Base-by-base conservation (phyloP, 2,329 filamentous ascomycete genomes). In the Penicillium sclerotigenum region DNA sequence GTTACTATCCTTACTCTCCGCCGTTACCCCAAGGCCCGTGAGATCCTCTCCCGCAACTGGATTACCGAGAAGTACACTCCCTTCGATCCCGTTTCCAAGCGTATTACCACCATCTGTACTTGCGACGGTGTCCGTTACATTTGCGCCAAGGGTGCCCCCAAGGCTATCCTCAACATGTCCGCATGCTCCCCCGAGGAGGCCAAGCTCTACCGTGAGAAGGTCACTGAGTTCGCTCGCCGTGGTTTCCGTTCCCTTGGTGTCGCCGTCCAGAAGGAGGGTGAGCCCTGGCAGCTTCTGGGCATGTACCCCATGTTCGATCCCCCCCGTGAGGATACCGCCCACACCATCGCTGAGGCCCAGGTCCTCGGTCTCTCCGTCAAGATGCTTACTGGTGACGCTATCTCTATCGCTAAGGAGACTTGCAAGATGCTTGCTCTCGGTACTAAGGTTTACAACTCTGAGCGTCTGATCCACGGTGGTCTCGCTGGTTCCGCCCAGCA, bases 261-360 rank as follows among this genome's bases (percentile, higher is more conserved):
- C 62, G 87, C 87, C 47, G 87, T 87, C 75, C 87, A 89, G 81
- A 88, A 89, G 80, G 88, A 88, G 75, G 82, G 89, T 67, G 86
- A 85, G 73, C 83, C 81, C 70, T 89, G 87, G 88, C 81, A 87
- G 68, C 80, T 91, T 59, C 83, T 90, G 58, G 87, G 87, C 74
- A 86, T 90, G 79, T 81, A 90, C 73, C 88, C 87, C 69, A 89
- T 90, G 85, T 90, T 90, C 78, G 87, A 90, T 73, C 87, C 87
- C 70, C 87, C 87, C 59, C 87, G 87, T 80, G 87, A 89, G 68
- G 87, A 90, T 73, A 90, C 87, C 60, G 87, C 87, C 63, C 87
- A 89, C 78, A 90, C 87, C 63, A 90, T 90, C 69, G 79, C 88
- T 68, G 87, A 90, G 77, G 87, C 87, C 61, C 85, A 89, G 74